Conservation (phyloP, 1,139 yeast genomes). For the Arxiozyma telluris region DNA sequence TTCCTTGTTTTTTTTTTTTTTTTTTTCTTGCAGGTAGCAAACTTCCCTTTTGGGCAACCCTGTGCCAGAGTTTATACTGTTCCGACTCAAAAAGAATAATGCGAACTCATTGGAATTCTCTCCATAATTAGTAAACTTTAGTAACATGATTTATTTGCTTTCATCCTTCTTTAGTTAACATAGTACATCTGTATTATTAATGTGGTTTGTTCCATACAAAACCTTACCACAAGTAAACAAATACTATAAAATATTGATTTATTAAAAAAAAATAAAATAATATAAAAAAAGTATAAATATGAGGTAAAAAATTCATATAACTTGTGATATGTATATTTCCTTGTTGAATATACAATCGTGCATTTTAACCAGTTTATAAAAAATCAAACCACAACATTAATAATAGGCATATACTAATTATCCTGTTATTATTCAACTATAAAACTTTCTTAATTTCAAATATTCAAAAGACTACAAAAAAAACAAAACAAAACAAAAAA, state of each 20-base stretch:
- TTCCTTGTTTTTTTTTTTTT: no score
- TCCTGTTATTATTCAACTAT: no score
- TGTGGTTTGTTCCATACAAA: background rate
- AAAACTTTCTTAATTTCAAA: no score
- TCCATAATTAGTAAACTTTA: no score
- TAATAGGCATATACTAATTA: background rate
- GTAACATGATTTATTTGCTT: background rate
- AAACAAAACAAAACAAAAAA: constrained; percentile 16
- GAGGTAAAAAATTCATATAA: no score
- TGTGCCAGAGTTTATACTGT: background rate
- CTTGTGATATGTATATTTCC: background rate
- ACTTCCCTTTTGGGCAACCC: background rate
- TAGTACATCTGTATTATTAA: background rate
- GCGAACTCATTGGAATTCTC: background rate
- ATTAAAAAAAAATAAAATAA: no score
- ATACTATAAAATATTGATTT: no score
- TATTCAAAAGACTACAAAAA: background rate
- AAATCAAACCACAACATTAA: no score
- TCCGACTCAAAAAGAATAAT: no score
- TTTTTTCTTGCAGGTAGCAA: background rate
- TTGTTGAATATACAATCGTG: background rate
- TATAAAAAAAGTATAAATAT: background rate
- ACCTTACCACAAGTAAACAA: background rate
- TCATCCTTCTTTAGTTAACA: background rate
- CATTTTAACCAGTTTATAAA: no score